Base-by-base conservation (phyloP, 179 eudicot genomes). In the Heliamphora pulchella region DNA sequence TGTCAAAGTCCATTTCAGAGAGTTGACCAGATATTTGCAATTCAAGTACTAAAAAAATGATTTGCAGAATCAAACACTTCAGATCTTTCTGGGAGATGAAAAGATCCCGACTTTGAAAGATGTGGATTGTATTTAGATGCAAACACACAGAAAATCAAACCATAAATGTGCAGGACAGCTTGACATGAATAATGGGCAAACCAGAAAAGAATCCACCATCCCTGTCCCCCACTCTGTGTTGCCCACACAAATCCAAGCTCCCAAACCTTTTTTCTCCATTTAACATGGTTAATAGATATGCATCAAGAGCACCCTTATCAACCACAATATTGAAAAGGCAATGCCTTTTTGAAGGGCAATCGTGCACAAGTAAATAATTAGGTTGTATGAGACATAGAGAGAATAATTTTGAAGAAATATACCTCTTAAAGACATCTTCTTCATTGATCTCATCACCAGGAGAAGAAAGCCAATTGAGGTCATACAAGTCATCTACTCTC, bases 351-450 rank as follows among this genome's bases (percentile, higher is more conserved):
- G 8, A 41, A 68, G 51, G 22, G 44, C 76, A 20, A 50, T 72
- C 61, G 31, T 14, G n/a, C 41, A 39, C 44, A 51, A 72, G 5
- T 31, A 51, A 31, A 51, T 73, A 17, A 73, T 44, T 55, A 71
- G 39, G 8, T 14, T 46, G 8, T 47, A 17, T 71, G 50, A 11
- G 43, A 3, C n/a, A 43, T 47, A 43, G 71, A 67, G 73, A 20
- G 67, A 63, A 11, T 18, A 11, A 20, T 48, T 11, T 48, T 17
- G 74, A 46, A 77, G 9, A 64, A 74, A 57, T 54, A 71, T 89
- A 95, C 99, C 95, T 89, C 77, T 84, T 86, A 82, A 84, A 92
- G 66, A 91, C 87, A 83, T 90, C 97, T 83, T 89, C 91, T 85
- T 92, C 94, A 78, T 79, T 75, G 82, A 63, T 85, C 77, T 89